Base-by-base conservation (phyloP, 139 green algal species). In the Microglena sp. region DNA sequence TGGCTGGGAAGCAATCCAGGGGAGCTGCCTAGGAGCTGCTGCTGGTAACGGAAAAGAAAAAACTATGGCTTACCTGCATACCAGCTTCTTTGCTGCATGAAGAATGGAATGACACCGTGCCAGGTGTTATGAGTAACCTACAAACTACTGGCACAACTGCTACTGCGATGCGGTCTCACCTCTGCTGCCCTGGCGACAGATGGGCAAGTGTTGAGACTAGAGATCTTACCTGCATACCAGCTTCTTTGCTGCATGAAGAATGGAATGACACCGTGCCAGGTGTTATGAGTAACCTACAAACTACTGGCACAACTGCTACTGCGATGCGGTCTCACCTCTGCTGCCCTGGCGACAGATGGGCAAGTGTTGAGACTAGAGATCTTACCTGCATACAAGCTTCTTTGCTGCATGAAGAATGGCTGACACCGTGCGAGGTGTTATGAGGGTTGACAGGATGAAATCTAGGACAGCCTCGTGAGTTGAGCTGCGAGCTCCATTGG, bases 371-470 rank as follows among this genome's bases (percentile, higher is more conserved):
- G n/a, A n/a, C n/a, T n/a, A n/a, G n/a, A n/a, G n/a, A n/a, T n/a
- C 40, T 18, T 11, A 50, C 40, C 11, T 18, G 18, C 40, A 50
- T 18, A 50, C 40, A 50, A 77, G 50, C 64, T 77, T 77, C 64
- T 77, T 77, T 22, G 70, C 70, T 7, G 70, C 64, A 32, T 77
- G 70, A 46, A 77, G 58, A 26, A 77, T 54, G 1, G 70, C 70
- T 3, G 24, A 54, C 3, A 77, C 70, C 4, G 70, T 77, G 50
- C 70, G 63, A 29, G 70, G 70, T 15, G 59, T 77, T 35, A 77
- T 77, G 30, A 77, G 70, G 1, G 63, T 77, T 33, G 70, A 77
- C 21, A 77, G 46, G 53, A 77, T 77, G 58, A 77, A 77, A 28
- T 77, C 70, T 22, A 79, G 57, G 5, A 79, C 64, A 2, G 72